These are phyloP conservation scores for Dalbergia cochinchinensis DNA, from an alignment of 306 rosid genomes.

Conservation along the genomic window DNA sequence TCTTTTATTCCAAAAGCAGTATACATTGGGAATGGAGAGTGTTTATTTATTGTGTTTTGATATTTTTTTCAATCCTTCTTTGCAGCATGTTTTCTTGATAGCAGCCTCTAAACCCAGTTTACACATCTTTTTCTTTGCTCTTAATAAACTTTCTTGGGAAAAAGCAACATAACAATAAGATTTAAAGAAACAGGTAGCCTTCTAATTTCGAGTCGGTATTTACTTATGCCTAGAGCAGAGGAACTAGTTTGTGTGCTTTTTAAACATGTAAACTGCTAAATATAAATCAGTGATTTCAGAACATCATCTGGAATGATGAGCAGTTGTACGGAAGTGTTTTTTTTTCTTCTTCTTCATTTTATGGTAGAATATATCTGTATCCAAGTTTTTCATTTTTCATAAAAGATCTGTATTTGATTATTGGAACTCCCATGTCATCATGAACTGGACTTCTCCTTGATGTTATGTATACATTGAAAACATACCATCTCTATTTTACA, in stretches of 20 bases:
- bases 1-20: background rate
- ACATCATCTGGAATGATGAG: slow-evolving; percentile 25
- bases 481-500: slow-evolving; percentile 47
- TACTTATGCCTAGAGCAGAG: background rate
- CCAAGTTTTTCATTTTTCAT: background rate
- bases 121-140: background rate
- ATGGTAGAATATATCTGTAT: background rate
- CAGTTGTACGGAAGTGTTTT: background rate
- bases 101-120: background rate
- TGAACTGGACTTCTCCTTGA: slow-evolving; percentile 9
- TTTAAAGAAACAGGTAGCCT: slow-evolving; percentile 9
- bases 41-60: background rate
- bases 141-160: background rate
- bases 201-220: background rate
- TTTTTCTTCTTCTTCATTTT: background rate
- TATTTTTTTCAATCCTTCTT: too few species aligned
- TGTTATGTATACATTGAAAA: slow-evolving; percentile 25
- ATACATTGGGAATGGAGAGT: background rate
- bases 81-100: background rate
- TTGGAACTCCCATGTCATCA: background rate
- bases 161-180: background rate
- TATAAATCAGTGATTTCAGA: slow-evolving; percentile 1
- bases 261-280: background rate
- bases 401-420: background rate
- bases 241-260: slow-evolving; percentile 8